Evolutionary conservation across 331 rosid species (phyloP).

Genomic region (Malus hybrid): DNA sequence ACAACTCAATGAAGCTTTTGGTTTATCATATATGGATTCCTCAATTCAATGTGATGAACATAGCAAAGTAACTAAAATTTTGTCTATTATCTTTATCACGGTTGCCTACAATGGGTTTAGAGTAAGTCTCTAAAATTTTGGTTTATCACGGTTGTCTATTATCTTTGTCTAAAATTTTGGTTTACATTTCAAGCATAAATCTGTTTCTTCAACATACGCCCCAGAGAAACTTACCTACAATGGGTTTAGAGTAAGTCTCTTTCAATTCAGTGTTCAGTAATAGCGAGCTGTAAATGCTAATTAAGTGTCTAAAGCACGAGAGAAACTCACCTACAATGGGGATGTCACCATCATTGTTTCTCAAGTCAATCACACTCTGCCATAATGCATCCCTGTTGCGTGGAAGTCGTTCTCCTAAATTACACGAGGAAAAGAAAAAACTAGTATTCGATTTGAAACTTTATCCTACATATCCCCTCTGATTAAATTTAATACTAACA

Average conservation of each 20-base stretch:
- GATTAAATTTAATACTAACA: neutral
- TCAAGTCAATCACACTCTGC: too few relatives aligned
- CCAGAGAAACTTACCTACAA: slow-evolving; percentile 14
- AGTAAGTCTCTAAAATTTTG: too few relatives aligned
- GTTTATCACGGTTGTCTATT: too few relatives aligned
- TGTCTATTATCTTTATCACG: slow-evolving; percentile 23
- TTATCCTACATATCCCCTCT: too few relatives aligned
- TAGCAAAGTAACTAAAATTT: neutral
- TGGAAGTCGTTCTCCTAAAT: too few relatives aligned
- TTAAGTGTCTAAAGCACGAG: neutral
- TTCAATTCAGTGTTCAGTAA: neutral
- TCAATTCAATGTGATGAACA: neutral
- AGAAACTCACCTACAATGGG: too few relatives aligned
- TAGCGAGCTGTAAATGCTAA: neutral
- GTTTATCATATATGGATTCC: neutral
- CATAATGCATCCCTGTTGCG: too few relatives aligned
- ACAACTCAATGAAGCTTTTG: neutral
- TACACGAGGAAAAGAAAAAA: too few relatives aligned
- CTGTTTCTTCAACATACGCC: slow-evolving; percentile 51
- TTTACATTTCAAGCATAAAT: slow-evolving; percentile 18
- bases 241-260: slow-evolving; percentile 32
- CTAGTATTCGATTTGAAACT: neutral
- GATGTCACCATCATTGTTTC: too few relatives aligned
- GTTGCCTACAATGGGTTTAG: neutral
- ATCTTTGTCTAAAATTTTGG: too few relatives aligned